Evolutionary conservation across 1,284 basidiomycete genomes (phyloP), one percentile per base, ranked within the genome.

Genomic region (Gymnopus androsaceus): DNA sequence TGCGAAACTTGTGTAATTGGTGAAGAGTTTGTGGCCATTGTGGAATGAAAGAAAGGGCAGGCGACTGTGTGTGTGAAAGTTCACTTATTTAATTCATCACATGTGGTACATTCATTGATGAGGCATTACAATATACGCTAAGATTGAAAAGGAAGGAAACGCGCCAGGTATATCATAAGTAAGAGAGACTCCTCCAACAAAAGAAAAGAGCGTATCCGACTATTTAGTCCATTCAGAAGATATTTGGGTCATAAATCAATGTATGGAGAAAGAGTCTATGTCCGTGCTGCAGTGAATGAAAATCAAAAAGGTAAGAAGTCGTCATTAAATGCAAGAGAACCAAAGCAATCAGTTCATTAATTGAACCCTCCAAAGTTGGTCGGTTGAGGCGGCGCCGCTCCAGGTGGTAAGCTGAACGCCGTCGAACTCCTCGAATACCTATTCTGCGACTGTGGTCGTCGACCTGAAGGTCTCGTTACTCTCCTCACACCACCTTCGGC

Each of bases 1-100:
- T 91, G 90, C 8, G 88, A 87, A 52, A 94, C 92, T 70, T 93
- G 91, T 0, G 92, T 94, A 64, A 94, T 94, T 52, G 90, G 90
- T n/a, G 87, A 87, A 56, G 80, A 82, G 25, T 81, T 83, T 59
- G 82, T 81, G 64, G 63, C 69, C 62, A 66, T 62, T 45, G 31
- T 15, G 21, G n/a, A 41, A n/a, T 14, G 27, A 38, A 41, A 34
- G 17, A 34, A 46, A 34, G 37, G 15, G 28, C 6, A 38, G 38
- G 48, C 14, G 48, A 14, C n/a, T 33, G 30, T 7, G n/a, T 15
- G 48, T 50, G 36, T 19, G 48, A 36, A 48, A 34, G 15, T 27
- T 1, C 23, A 2, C 7, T 46, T 15, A 14, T 27, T 14, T 25
- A 40, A 33, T 27, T 51, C 15, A 21, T n/a, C n/a, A n/a, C n/a